Conservation (phyloP, 495 filamentous ascomycete genomes). For the Xylaria flabelliformis region DNA sequence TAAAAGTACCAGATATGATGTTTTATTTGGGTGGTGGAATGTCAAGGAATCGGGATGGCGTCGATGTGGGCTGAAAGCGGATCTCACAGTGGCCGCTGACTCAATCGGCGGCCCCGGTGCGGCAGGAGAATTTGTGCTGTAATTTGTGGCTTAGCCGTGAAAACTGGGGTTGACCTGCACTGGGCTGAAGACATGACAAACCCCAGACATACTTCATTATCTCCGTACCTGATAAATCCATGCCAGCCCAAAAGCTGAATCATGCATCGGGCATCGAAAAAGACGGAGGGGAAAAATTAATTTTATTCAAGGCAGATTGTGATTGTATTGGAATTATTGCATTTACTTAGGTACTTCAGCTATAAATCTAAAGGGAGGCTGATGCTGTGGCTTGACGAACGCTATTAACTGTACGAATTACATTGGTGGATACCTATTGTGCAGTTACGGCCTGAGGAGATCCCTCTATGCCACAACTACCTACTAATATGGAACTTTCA, state of each 20-base stretch:
- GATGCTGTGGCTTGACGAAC: constrained; percentile 18
- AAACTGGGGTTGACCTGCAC: background rate
- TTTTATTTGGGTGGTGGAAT: constrained; percentile 40
- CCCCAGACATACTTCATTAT: background rate
- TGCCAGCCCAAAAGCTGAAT: background rate
- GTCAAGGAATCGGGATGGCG: constrained; percentile 41
- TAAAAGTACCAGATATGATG: constrained; percentile 21
- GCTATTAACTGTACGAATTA: too few relatives aligned
- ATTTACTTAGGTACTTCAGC: too few relatives aligned
- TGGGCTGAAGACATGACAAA: background rate
- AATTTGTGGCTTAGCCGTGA: constrained; percentile 21
- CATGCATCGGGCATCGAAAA: background rate
- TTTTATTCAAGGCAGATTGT: background rate
- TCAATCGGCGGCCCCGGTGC: constrained; percentile 36
- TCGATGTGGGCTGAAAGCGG: constrained; percentile 44
- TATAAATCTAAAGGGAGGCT: background rate
- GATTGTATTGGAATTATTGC: background rate
- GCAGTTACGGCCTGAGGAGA: too few relatives aligned
- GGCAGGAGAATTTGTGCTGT: background rate
- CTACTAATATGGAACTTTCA: background rate
- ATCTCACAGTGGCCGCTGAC: constrained; percentile 35
- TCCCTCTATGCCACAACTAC: background rate
- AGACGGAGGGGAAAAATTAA: background rate
- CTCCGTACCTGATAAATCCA: background rate
- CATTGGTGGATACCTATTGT: too few relatives aligned